phyloP scores from a whole-genome alignment of 2,329 filamentous ascomycete species.

The Pseudocercospora crystallina region DNA sequence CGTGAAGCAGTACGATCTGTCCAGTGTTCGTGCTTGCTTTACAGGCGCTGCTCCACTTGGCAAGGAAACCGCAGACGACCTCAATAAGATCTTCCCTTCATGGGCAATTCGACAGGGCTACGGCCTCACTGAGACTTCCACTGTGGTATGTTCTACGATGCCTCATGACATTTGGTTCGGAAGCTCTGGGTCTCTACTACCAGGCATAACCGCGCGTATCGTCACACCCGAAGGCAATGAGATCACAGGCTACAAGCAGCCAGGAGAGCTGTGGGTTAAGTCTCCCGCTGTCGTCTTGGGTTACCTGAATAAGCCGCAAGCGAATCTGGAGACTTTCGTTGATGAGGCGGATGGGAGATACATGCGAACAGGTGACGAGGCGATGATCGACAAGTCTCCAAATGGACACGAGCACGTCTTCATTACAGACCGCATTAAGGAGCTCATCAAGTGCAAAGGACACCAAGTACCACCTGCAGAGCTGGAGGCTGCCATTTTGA shows the following conservation, averaged over 20 bases:
- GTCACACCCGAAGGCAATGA: slow-evolving; percentile 68
- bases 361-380: slow-evolving; percentile 81
- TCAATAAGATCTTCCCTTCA: slow-evolving; percentile 61
- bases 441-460: slow-evolving; percentile 58
- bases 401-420: slow-evolving; percentile 76
- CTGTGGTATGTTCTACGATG: slow-evolving; percentile 63
- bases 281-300: slow-evolving; percentile 75
- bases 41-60: slow-evolving; percentile 78
- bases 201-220: slow-evolving; percentile 64
- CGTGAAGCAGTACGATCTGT: slow-evolving; percentile 69
- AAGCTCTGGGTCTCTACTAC: slow-evolving; percentile 69
- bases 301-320: slow-evolving; percentile 83
- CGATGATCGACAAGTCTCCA: slow-evolving; percentile 63
- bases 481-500: slow-evolving; percentile 75
- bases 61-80: slow-evolving; percentile 66
- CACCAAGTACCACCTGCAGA: slow-evolving; percentile 82
- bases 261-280: slow-evolving; percentile 78
- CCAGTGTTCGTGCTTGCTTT: slow-evolving; percentile 64
- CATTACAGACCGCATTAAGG: slow-evolving; percentile 79
- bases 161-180: slow-evolving; percentile 67
- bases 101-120: slow-evolving; percentile 65
- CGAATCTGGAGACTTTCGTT: slow-evolving; percentile 70
- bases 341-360: slow-evolving; percentile 60
- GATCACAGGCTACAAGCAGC: slow-evolving; percentile 68
- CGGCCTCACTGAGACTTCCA: slow-evolving; percentile 75